Conservation (phyloP, 129 eudicot genomes). For the Kitagawia praeruptora region DNA sequence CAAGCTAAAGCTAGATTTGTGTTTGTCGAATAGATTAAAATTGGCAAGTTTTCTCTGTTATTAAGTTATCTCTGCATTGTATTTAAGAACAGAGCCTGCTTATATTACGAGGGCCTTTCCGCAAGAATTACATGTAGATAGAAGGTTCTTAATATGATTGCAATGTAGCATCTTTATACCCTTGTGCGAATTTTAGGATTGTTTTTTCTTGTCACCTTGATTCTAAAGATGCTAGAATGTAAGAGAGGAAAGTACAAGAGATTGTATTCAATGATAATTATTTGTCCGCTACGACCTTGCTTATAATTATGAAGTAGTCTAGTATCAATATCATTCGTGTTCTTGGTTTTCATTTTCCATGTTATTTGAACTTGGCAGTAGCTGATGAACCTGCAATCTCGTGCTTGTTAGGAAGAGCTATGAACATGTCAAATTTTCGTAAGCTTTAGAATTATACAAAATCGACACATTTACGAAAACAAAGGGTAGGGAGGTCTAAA, state of each 20-base stretch:
- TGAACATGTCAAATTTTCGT: too few species aligned
- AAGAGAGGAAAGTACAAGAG: background rate
- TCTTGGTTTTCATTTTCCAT: background rate
- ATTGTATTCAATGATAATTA: background rate
- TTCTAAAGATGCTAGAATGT: background rate
- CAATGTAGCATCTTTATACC: constrained; percentile 7
- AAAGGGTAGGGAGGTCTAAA: background rate
- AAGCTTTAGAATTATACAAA: too few species aligned
- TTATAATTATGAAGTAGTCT: background rate
- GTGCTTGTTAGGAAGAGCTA: too few species aligned
- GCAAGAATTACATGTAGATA: constrained; percentile 13
- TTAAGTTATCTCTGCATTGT: background rate
- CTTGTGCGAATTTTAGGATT: background rate
- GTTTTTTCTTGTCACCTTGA: background rate
- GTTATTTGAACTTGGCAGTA: too few species aligned
- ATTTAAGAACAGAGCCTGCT: constrained; percentile 3
- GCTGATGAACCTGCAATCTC: too few species aligned
- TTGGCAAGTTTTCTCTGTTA: constrained; percentile 10
- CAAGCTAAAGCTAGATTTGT: background rate
- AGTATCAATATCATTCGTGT: background rate
- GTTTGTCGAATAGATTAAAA: constrained; percentile 6
- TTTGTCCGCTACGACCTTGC: background rate
- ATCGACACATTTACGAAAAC: too few species aligned
- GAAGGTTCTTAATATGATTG: constrained; percentile 11
- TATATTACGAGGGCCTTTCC: constrained; percentile 11